phyloP scores from a whole-genome alignment of 139 green algal genomes.

The Chlamydomonas sphaeroides region DNA sequence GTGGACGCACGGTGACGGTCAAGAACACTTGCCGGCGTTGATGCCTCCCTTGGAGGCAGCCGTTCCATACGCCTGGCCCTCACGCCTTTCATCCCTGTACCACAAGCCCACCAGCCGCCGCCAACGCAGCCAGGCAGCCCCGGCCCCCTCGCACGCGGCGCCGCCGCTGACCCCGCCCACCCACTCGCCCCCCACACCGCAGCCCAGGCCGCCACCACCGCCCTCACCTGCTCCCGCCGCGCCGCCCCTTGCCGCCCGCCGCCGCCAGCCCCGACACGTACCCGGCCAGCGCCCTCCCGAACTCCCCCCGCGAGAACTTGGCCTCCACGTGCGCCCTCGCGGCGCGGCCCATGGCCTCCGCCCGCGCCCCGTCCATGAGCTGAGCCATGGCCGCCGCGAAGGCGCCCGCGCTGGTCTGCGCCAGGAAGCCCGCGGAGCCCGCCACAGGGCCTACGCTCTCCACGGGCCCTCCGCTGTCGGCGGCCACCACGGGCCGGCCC shows the following conservation, averaged over 20 bases:
- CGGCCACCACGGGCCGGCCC: conserved; percentile 87
- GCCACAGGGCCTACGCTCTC: conserved; percentile 79
- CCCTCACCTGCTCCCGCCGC: background rate
- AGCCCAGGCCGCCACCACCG: background rate
- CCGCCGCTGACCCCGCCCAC: no score
- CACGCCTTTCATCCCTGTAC: no score
- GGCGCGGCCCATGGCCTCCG: conserved; percentile 61
- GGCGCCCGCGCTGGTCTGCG: conserved; percentile 55
- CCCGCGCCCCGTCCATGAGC: conserved; percentile 37
- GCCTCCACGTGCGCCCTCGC: conserved; percentile 72
- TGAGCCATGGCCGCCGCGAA: conserved; percentile 70
- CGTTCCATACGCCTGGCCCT: no score
- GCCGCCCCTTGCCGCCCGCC: background rate
- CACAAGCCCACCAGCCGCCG: background rate
- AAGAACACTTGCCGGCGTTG: no score
- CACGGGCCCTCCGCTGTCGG: conserved; percentile 83
- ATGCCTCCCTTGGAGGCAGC: no score
- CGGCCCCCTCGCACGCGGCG: no score
- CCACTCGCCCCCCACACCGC: no score
- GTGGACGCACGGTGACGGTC: no score
- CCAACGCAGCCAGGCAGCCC: background rate
- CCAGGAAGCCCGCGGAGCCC: conserved; percentile 73
- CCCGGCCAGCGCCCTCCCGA: conserved; percentile 71
- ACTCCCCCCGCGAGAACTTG: conserved; percentile 76
- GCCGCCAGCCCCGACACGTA: conserved; percentile 47